Conservation (phyloP, 257 asterid genomes). For the Lantana camara region DNA sequence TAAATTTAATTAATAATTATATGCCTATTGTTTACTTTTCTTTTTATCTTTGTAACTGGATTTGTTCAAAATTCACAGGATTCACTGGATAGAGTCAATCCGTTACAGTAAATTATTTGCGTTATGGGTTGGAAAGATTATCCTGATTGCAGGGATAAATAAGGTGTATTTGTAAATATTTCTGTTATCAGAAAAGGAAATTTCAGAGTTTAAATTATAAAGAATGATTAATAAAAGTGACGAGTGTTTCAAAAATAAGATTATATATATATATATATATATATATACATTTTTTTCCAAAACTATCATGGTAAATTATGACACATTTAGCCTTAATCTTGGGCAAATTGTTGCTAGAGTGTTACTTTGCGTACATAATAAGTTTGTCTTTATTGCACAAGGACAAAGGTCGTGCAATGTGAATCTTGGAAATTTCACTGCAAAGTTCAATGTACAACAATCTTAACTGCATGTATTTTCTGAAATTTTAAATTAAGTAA, state of each 20-base stretch:
- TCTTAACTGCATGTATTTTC: too few species aligned
- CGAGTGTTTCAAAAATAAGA: too few species aligned
- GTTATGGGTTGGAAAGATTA: slow-evolving; percentile 14
- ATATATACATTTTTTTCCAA: too few species aligned
- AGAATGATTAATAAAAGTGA: too few species aligned
- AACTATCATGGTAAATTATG: too few species aligned
- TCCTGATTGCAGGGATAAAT: slow-evolving; percentile 18
- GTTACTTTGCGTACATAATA: not conserved
- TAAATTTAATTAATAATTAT: not conserved
- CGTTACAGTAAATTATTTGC: slow-evolving; percentile 30
- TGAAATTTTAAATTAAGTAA: too few species aligned
- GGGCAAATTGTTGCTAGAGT: not conserved
- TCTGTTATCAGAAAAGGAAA: too few species aligned
- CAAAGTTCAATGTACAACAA: not conserved
- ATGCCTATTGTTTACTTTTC: not conserved
- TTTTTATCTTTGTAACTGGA: not conserved
- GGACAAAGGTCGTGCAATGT: not conserved
- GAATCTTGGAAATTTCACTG: too few species aligned
- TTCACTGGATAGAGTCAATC: slow-evolving; percentile 19
- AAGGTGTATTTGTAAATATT: not conserved
- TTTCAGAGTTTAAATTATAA: too few species aligned
- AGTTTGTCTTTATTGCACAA: not conserved
- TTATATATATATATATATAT: too few species aligned
- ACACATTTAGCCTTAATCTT: not conserved
- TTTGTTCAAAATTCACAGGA: not conserved